Base-by-base conservation (phyloP, 176 grass and related monocot species). In the Paspalum vaginatum region DNA sequence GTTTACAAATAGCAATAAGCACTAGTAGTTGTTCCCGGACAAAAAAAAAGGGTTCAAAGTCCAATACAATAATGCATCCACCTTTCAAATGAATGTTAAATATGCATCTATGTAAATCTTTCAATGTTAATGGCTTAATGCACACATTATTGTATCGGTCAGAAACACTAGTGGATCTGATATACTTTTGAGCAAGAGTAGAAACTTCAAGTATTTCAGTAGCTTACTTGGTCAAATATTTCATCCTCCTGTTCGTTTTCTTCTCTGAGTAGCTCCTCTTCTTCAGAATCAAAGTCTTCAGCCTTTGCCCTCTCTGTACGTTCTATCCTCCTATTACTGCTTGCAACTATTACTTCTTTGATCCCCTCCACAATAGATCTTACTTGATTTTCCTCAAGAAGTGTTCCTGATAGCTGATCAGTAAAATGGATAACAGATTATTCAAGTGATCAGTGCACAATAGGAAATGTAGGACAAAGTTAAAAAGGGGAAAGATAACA, bases 191-290 rank as follows among this genome's bases (percentile, higher is more conserved):
- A 77, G 24, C 57, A 54, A 48, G 50, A 80, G 39, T 66, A 27
- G 8, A 55, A 55, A 79, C 8, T 26, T 61, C 17, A 47, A 80
- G 47, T 75, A 69, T 39, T 84, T 84, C 0, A 10, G 46, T 51
- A 77, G 65, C 71, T 85, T 84, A 94, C 92, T 80, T 94, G 92
- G 77, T 94, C 88, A 75, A 94, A 91, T 9, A 94, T 90, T 79
- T 94, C 92, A 84, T 94, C 92, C 77, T 94, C 92, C 80, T 89
- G 88, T 78, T 94, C 92, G 8, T 94, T 94, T 89, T 94, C 92
- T 89, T 91, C 92, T 78, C 89, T 86, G 52, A 94, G 83, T 16
- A 94, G 52, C 68, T 94, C 92, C 38, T 86, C 89, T 91, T 94
- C 92, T 66, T 94, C 92, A 59, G 88, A 90, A 94, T 94, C 92